Evolutionary conservation across 2,329 filamentous ascomycete species (phyloP).

Genomic region (Trichoderma sp.): DNA sequence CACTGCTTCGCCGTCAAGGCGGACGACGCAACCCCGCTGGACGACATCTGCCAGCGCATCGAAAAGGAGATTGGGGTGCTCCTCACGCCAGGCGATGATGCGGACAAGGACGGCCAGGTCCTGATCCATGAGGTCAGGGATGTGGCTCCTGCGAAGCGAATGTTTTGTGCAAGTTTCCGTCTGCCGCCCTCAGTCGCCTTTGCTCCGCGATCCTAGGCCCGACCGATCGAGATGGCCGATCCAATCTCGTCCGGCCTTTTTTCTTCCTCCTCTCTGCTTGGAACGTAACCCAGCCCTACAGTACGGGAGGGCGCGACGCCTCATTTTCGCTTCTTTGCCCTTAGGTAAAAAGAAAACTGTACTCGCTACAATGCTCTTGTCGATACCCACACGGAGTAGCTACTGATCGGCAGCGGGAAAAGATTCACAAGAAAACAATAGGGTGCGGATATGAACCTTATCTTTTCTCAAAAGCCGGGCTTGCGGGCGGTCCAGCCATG

Average conservation of each 20-base stretch:
- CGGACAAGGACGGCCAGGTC: slow-evolving; percentile 47
- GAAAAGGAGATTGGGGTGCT: slow-evolving; percentile 40
- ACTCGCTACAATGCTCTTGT: not conserved
- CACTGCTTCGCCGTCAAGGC: slow-evolving; percentile 89
- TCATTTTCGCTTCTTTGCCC: not conserved
- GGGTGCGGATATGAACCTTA: slow-evolving; percentile 6
- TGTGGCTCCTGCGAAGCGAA: slow-evolving; percentile 89
- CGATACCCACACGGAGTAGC: slow-evolving; percentile 3
- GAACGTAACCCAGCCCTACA: slow-evolving; percentile 7
- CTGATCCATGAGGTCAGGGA: slow-evolving; percentile 71
- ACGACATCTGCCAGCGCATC: slow-evolving; percentile 46
- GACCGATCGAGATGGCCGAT: not conserved
- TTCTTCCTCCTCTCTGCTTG: not conserved
- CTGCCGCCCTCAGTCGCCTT: slow-evolving; percentile 83
- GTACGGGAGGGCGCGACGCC: not conserved
- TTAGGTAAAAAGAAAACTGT: not conserved
- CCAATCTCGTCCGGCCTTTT: not conserved
- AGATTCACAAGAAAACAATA: not conserved
- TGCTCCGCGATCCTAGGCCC: slow-evolving; percentile 37
- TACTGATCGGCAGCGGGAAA: not conserved
- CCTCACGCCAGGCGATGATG: slow-evolving; percentile 46
- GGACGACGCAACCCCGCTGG: slow-evolving; percentile 65
- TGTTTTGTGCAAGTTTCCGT: slow-evolving; percentile 94
- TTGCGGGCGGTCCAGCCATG: not conserved
- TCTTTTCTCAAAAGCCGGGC: not conserved